Evolutionary conservation across 2,329 filamentous ascomycete genomes (phyloP), one percentile per base, ranked within the genome.

Genomic region (Tolypocladium album): DNA sequence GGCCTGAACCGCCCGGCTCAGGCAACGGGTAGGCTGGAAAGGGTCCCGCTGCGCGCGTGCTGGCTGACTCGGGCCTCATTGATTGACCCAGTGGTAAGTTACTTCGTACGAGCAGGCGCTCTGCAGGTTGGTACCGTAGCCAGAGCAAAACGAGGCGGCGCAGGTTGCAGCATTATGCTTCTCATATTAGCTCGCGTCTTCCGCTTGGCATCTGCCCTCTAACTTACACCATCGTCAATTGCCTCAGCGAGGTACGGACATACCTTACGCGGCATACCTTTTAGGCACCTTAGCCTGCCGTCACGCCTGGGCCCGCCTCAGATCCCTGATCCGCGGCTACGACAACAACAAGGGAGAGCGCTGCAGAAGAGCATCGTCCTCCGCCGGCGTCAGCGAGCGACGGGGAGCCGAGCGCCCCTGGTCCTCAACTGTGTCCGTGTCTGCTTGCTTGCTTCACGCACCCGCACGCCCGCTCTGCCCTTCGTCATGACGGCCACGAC

Each of bases 401-500:
- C 39, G 15, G 39, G 15, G 15, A 20, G 39, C 39, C 9, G 39
- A 20, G 17, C 39, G 39, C 39, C 39, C 34, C 34, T 7, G 34
- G 36, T 20, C 17, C 36, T 58, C 45, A 8, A 50, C 38, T 43
- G 27, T 45, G 15, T 11, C 47, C 43, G 27, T 45, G 15, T 11
- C 47, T 36, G 40, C 39, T 27, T 45, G 15, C 6, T 38, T 36
- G 40, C 39, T 27, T 31, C 38, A 13, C 40, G 11, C 6, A n/a
- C 20, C 12, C 27, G 8, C 38, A 4, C 22, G 22, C 6, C 39
- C 5, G 15, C 22, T 11, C 47, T 22, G 27, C 22, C 57, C 58
- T 20, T 59, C 60, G 61, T 50, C 61, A 65, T 66, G 62, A 80
- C 79, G 50, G 65, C 64, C 34, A 55, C 62, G 58, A 58, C 64